Evolutionary conservation across 202 grass and related monocot species (phyloP).

Genomic region (Panicum hallii): DNA sequence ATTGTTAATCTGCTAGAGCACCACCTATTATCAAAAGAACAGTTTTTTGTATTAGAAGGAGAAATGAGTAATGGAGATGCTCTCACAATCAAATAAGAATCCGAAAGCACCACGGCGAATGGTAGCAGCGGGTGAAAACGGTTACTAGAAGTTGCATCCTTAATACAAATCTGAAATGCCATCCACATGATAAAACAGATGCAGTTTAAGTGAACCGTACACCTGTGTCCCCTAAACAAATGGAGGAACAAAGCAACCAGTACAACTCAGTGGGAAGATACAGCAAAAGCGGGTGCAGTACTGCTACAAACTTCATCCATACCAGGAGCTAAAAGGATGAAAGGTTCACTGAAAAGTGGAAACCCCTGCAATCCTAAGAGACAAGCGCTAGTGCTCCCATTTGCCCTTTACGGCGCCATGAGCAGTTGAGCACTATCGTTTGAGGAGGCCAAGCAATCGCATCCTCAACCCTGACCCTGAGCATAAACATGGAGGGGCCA

Average conservation of each 20-base stretch:
- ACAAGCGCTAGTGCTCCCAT: conserved; percentile 17
- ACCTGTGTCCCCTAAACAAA: neutral
- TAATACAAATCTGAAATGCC: neutral
- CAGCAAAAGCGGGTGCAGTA: neutral
- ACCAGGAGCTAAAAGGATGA: conserved; percentile 33
- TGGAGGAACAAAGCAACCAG: neutral
- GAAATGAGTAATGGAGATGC: too few relatives aligned
- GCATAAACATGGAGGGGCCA: conserved; percentile 18
- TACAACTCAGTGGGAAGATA: conserved; percentile 15
- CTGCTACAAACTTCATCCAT: conserved; percentile 30
- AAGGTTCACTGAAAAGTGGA: conserved; percentile 37
- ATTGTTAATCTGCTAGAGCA: too few relatives aligned
- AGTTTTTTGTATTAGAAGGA: too few relatives aligned
- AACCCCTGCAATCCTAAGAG: conserved; percentile 4
- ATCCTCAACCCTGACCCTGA: conserved; percentile 24
- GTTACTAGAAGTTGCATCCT: neutral
- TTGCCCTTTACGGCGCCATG: conserved; percentile 28
- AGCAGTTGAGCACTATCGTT: conserved; percentile 12
- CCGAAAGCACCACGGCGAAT: neutral
- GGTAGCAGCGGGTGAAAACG: neutral
- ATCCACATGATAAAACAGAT: neutral
- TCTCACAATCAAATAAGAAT: neutral
- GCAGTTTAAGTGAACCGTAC: neutral
- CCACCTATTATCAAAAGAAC: too few relatives aligned
- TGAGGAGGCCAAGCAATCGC: conserved; percentile 37